Base-by-base conservation (phyloP, 78 protist genomes). In the Paulinella micropora region DNA sequence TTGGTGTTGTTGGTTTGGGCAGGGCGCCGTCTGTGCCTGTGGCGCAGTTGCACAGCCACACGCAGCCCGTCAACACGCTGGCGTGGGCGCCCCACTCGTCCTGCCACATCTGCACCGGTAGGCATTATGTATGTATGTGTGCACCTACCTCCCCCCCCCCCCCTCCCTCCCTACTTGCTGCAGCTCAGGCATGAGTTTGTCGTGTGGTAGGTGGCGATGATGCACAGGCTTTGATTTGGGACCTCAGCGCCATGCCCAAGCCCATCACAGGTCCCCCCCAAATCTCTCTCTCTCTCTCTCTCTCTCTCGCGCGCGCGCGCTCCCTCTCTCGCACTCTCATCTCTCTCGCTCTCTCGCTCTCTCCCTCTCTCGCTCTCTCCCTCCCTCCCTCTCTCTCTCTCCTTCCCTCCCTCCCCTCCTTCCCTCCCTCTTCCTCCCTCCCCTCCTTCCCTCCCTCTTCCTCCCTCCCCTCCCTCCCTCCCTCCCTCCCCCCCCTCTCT, bases 21-120 rank as follows among this genome's bases (percentile, higher is more conserved):
- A 86, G 98, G 34, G 85, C 91, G n/a, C 99, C 98, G 0, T 93
- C 97, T 32, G 35, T 93, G 86, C 97, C 99, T 0, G 96, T 95
- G 0, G 96, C 96, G 1, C 94, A 41, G 86, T 92, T 96, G 36
- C 23, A 69, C 1, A 89, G 93, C 2, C 97, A 96, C 87, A 26
- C 39, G n/a, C 73, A 85, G 69, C 85, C 92, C 39, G 95, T 96
- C 41, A 97, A 96, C 93, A 88, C 95, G 28, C 31, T 96, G 29
- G 37, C 92, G 3, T 97, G 99, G 99, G 98, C 98, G n/a, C 98
- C 99, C 29, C 96, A 96, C 81, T 95, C 98, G 26, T 86, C 93
- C 38, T 77, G 94, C 93, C 97, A 97, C 90, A 81, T 98, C n/a
- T 92, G 97, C 90, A 91, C 99, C 31, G 97, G 93, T 0, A 88